phyloP scores from a whole-genome alignment of 2,329 filamentous ascomycete genomes.

The Fusarium newnesense region DNA sequence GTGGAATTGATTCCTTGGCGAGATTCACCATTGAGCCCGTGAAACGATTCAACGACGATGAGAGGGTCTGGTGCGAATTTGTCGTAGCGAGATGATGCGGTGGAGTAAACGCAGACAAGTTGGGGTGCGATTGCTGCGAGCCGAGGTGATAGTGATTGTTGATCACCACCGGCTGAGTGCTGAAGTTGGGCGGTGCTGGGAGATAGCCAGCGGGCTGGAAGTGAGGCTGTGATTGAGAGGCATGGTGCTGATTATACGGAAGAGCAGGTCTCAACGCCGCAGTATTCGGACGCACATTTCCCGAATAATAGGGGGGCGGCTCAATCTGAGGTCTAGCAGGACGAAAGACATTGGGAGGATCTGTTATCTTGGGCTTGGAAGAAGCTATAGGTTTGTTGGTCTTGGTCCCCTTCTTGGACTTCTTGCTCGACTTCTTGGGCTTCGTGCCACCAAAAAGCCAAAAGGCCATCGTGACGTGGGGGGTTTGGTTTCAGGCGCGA shows the following conservation, averaged over 20 bases:
- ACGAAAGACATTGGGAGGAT: slow-evolving; percentile 16
- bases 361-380: slow-evolving; percentile 11
- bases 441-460: not conserved
- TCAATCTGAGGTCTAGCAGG: not conserved
- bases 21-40: slow-evolving; percentile 56
- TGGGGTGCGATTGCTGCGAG: slow-evolving; percentile 5
- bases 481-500: not conserved
- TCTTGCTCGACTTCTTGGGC: slow-evolving; percentile 4
- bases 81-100: not conserved
- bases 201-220: slow-evolving; percentile 40
- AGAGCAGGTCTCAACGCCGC: not conserved
- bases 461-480: not conserved
- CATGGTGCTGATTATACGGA: slow-evolving; percentile 36
- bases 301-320: not conserved
- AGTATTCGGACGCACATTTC: not conserved
- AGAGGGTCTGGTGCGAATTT: slow-evolving; percentile 20
- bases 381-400: not conserved
- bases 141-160: slow-evolving; percentile 63
- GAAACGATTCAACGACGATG: slow-evolving; percentile 47
- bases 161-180: slow-evolving; percentile 56
- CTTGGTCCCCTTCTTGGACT: slow-evolving; percentile 9
- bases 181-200: slow-evolving; percentile 39
- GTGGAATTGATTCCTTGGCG: slow-evolving; percentile 53
- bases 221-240: slow-evolving; percentile 38
- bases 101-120: not conserved